Conservation (phyloP, 176 grass and related monocot genomes). For the Oryza glumipatula region DNA sequence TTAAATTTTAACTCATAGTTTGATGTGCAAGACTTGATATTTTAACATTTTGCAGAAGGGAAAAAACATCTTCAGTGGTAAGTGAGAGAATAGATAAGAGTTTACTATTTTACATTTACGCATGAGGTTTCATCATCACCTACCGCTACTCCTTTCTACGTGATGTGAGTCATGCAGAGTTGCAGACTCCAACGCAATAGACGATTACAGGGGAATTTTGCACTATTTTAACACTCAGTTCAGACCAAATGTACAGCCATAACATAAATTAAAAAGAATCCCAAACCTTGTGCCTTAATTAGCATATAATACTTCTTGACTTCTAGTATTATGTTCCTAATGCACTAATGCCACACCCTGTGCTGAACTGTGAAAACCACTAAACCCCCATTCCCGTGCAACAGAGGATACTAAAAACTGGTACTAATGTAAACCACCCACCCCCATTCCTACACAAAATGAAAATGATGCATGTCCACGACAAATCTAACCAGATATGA, state of each 20-base stretch:
- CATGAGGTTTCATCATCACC: background rate
- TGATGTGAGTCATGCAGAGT: background rate
- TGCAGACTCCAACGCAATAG: background rate
- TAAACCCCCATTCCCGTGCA: background rate
- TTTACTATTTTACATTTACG: background rate
- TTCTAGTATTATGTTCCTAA: background rate
- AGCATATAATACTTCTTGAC: background rate
- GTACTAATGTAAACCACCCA: background rate
- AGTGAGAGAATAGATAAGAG: background rate
- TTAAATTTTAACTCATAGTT: background rate
- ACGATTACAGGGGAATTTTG: background rate
- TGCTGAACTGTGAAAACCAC: slow-evolving; percentile 4
- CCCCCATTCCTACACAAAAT: background rate
- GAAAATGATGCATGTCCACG: background rate
- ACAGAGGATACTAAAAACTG: background rate
- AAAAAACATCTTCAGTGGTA: background rate
- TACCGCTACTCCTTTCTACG: background rate
- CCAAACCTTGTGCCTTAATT: background rate
- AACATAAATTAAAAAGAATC: background rate
- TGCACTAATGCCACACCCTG: background rate
- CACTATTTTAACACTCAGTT: background rate
- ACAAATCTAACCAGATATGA: background rate
- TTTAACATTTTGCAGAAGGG: background rate
- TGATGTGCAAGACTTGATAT: background rate
- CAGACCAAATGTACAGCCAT: background rate